Evolutionary conservation across 75 land plant genomes (phyloP).

Genomic region (Pinus tabuliformis): DNA sequence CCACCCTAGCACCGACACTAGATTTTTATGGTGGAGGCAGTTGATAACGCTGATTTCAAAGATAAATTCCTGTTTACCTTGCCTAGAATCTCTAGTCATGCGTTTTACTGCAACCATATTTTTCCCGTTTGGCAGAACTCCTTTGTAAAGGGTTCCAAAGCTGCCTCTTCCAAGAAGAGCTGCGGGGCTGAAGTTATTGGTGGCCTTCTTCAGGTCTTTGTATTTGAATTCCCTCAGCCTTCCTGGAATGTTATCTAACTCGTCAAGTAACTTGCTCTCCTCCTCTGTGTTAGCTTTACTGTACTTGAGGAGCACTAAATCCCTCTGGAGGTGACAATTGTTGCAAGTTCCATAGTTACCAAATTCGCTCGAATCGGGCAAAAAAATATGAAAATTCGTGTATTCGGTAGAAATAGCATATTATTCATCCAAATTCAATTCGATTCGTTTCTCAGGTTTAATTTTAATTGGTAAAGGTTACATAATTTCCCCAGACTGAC

Average conservation of each 20-base stretch:
- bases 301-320: not conserved
- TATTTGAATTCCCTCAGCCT: constrained; percentile 26
- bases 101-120: constrained; percentile 21
- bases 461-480: no score
- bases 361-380: no score
- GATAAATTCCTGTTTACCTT: constrained; percentile 25
- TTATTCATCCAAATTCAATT: no score
- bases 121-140: constrained; percentile 13
- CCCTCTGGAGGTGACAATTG: not conserved
- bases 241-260: not conserved
- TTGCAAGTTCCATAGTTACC: no score
- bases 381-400: no score
- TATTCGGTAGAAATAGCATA: no score
- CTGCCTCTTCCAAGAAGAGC: constrained; percentile 25
- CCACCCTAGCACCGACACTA: constrained; percentile 37
- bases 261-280: not conserved
- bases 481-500: no score
- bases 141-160: constrained; percentile 33
- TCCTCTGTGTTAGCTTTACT: not conserved
- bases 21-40: constrained; percentile 29
- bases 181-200: constrained; percentile 15
- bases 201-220: constrained; percentile 29
- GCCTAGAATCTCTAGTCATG: constrained; percentile 11
- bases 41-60: constrained; percentile 32
- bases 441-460: no score